Base-by-base conservation (phyloP, 352 stramenopile genomes). In the Globisporangium nagaii region DNA sequence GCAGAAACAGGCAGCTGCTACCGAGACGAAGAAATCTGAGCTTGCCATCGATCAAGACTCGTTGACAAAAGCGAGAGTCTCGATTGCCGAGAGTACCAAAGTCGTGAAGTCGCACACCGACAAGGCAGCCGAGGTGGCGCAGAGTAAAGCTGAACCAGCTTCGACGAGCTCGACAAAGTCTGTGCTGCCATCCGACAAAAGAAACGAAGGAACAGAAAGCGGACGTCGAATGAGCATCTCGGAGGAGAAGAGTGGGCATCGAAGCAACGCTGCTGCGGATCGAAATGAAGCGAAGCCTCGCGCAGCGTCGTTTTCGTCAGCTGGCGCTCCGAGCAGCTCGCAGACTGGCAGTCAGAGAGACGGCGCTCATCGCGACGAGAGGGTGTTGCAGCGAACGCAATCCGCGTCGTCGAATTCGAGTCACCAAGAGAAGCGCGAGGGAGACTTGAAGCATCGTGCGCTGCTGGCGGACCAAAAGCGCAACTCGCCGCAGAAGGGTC, bases 231-330 rank as follows among this genome's bases (percentile, higher is more conserved):
- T 50, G 62, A 69, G 36, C 35, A 32, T 53, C 10, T 44, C 28
- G 30, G 56, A 46, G 17, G 58, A 71, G 27, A 72, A 68, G 50
- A 69, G 59, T 31, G 19, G 56, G 28, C 55, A 66, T 39, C 62
- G 51, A 45, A 71, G 54, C 34, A 63, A 44, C 17, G 2, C 36
- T 42, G 19, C n/a, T 30, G 19, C 34, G 13, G 25, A 70, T 44
- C 46, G 19, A 3, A 58, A 60, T 42, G 57, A 52, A 22, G 46
- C 15, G 43, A 79, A 82, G 25, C 67, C 57, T 25, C 56, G 67
- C 27, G 70, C 69, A 22, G 67, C 66, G 19, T 82, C 64, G 12
- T 78, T 79, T 56, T 78, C 70, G 6, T 66, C 58, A 7, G 54
- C 62, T 19, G 32, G 13, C 25, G 53, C 15, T 19, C n/a, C 42